phyloP scores from a whole-genome alignment of 179 eudicot genomes.

The Nepenthes alata region DNA sequence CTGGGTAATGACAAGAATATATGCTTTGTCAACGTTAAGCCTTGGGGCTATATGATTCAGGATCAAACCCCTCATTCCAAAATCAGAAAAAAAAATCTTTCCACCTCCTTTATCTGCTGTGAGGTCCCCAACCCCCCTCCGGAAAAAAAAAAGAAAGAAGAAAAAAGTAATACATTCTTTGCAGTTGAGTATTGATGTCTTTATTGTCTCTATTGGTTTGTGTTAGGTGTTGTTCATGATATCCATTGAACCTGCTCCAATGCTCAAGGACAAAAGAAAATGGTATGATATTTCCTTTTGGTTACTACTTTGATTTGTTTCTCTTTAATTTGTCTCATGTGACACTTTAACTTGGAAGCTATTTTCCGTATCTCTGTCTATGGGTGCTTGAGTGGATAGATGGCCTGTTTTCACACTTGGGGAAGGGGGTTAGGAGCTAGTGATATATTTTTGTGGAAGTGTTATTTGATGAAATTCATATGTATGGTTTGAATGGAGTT shows the following conservation, averaged over 20 bases:
- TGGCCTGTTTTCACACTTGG: too few species aligned
- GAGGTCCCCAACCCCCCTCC: too few species aligned
- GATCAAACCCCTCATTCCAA: neutral
- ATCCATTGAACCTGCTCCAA: constrained; percentile 96
- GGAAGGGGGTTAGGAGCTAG: too few species aligned
- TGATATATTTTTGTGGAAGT: too few species aligned
- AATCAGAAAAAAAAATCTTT: neutral
- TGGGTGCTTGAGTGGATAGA: too few species aligned
- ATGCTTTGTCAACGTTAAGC: too few species aligned
- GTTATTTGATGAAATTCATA: too few species aligned
- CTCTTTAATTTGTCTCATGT: too few species aligned
- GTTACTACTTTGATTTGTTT: neutral
- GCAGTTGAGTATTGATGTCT: constrained; percentile 7
- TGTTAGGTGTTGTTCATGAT: constrained; percentile 92
- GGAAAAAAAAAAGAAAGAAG: neutral
- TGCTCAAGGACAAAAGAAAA: constrained; percentile 98
- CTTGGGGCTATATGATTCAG: neutral
- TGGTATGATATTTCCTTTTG: constrained; percentile 39
- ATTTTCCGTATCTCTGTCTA: too few species aligned
- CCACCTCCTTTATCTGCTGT: neutral
- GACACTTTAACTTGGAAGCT: too few species aligned
- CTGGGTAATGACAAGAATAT: too few species aligned
- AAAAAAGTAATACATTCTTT: neutral
- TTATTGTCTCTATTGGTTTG: constrained; percentile 4
- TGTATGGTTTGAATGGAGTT: too few species aligned